Base-by-base conservation (phyloP, 306 rosid genomes). In the Medicago arabica region DNA sequence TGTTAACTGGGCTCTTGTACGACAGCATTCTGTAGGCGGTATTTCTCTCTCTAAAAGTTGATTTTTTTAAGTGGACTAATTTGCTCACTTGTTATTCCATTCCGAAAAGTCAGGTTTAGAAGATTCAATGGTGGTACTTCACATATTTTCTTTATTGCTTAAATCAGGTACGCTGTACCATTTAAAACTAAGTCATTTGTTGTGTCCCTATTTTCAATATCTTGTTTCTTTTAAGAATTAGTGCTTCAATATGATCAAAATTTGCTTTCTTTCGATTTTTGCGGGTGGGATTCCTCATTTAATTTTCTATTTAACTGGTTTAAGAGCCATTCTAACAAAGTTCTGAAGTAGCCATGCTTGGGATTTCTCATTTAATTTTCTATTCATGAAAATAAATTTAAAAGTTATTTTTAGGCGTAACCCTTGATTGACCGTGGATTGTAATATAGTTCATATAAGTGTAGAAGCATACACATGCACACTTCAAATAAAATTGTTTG, bases 1-100 rank as follows among this genome's bases (percentile, higher is more conserved):
- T 81, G 93, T 92, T 67, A 92, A 90, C 79, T 88, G 83, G 85
- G 93, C 97, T 83, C 89, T 90, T 57, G 89, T 80, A 87, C 96
- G 18, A 88, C 92, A 43, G 85, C 87, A 14, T 79, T 85, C 12
- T 93, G 97, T 88, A 88, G 69, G 54, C n/a, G 38, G 57, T 41
- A 16, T 78, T 80, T 67, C 65, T 81, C 50, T 63, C 46, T 25
- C 49, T 19, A 54, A n/a, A 18, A 65, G 34, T 38, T 9, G 21
- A 38, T 59, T 71, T 63, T 63, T 39, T 49, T 21, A 72, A 40
- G 31, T 67, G 31, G 17, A 25, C 31, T 19, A 75, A 19, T 65
- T 11, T 69, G 40, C 19, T 70, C 55, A 61, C 62, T 51, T 5
- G 17, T 49, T 41, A n/a, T 43, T 77, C 50, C 40, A 23, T 54